Conservation (phyloP, 208 protist species). For the Trypanosoma vivax region DNA sequence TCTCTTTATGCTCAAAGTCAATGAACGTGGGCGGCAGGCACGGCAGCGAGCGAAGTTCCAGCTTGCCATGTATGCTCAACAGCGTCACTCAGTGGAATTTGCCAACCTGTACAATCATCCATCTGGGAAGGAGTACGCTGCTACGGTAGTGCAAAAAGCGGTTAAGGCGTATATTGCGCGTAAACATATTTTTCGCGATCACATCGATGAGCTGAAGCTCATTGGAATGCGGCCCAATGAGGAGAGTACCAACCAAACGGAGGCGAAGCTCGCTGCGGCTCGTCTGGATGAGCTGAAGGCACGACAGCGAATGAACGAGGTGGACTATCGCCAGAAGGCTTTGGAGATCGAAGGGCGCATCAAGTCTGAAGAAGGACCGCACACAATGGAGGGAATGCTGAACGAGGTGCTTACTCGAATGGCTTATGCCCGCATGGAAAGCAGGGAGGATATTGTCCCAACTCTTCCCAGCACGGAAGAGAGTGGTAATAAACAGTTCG, state of each 20-base stretch:
- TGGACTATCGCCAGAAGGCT: conserved; percentile 78
- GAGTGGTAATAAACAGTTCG: conserved; percentile 73
- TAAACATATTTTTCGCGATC: conserved; percentile 53
- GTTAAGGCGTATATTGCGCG: conserved; percentile 84
- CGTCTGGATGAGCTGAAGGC: conserved; percentile 68
- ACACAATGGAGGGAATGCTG: conserved; percentile 92
- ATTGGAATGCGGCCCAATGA: conserved; percentile 69
- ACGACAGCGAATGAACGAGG: conserved; percentile 82
- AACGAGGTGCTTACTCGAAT: conserved; percentile 90
- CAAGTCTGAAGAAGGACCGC: conserved; percentile 83
- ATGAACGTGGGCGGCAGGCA: conserved; percentile 92
- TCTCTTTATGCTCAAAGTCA: conserved; percentile 85
- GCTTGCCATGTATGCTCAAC: conserved; percentile 74
- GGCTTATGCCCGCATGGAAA: conserved; percentile 81
- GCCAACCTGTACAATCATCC: conserved; percentile 57
- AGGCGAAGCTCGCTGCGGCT: conserved; percentile 27
- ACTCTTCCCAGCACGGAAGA: conserved; percentile 84
- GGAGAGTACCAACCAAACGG: conserved; percentile 23
- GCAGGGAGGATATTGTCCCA: conserved; percentile 36
- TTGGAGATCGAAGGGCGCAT: conserved; percentile 70
- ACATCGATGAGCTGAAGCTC: conserved; percentile 82
- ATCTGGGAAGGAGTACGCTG: conserved; percentile 77
- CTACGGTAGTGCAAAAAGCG: conserved; percentile 84
- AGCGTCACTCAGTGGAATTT: conserved; percentile 54
- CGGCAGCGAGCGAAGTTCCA: conserved; percentile 91